Evolutionary conservation across 164 flowering plant genomes (phyloP).

Genomic region (Cinnamomum micranthum): DNA sequence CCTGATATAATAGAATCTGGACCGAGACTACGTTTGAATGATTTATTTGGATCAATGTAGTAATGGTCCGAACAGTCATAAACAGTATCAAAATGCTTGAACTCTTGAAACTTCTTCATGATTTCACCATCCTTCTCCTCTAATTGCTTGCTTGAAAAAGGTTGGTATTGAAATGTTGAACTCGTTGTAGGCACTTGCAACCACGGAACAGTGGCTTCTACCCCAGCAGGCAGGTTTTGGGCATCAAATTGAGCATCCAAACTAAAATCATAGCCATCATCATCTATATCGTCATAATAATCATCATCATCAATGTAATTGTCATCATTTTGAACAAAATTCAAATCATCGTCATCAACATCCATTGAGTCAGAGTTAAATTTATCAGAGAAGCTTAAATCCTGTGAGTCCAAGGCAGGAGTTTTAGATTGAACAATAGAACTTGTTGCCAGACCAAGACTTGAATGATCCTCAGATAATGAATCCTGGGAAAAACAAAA

Average conservation of each 20-base stretch:
- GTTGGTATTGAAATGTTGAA: constrained; percentile 12
- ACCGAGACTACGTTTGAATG: not conserved
- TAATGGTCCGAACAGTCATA: constrained; percentile 10
- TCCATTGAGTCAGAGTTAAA: not conserved
- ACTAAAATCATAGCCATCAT: constrained; percentile 6
- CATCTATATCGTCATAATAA: not conserved
- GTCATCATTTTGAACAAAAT: not conserved
- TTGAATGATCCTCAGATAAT: constrained; percentile 1
- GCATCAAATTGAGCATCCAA: constrained; percentile 27
- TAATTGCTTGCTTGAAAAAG: not conserved
- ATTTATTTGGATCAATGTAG: not conserved
- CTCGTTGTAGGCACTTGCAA: constrained; percentile 12
- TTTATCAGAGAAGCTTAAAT: not conserved
- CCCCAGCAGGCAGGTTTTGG: constrained; percentile 20
- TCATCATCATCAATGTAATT: not conserved
- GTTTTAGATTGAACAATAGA: not conserved
- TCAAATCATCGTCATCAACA: not conserved
- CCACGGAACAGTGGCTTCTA: constrained; percentile 20
- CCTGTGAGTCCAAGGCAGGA: not conserved
- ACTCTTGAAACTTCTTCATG: not conserved
- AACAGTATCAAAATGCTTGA: constrained; percentile 12
- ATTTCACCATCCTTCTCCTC: constrained; percentile 8
- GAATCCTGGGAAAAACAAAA: constrained; percentile 10
- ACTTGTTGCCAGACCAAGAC: not conserved
- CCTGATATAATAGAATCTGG: not conserved